A percentile compares a stretch with the other conserved stretches of the same genome.
Evolutionary conservation across 179 eudicot species (phyloP).

Genomic region (Gypsophila paniculata): DNA sequence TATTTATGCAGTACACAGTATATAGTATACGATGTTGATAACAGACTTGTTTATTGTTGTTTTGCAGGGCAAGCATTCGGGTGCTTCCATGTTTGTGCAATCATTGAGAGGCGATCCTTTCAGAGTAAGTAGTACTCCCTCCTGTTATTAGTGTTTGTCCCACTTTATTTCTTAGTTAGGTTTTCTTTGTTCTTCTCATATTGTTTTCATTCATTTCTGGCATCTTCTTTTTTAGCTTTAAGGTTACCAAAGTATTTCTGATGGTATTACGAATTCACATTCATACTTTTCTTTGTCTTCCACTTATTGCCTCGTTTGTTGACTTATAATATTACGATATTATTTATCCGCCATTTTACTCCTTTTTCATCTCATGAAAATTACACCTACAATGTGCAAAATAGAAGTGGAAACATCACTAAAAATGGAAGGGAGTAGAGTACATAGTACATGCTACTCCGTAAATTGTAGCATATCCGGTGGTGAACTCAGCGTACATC

Average conservation of each 20-base stretch:
- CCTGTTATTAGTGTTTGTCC: background rate
- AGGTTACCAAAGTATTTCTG: background rate
- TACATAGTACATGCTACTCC: background rate
- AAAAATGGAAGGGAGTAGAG: background rate
- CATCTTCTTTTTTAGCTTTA: background rate
- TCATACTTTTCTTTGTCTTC: background rate
- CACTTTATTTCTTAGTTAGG: background rate
- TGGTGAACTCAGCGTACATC: background rate
- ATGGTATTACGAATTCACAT: background rate
- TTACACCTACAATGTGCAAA: background rate
- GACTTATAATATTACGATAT: too few relatives aligned
- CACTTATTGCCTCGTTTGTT: background rate
- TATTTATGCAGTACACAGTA: too few relatives aligned
- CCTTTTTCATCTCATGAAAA: background rate
- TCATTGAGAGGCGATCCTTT: slow-evolving; percentile 93
- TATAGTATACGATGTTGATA: background rate
- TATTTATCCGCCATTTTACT: too few relatives aligned
- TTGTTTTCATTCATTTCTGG: background rate
- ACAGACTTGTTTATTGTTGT: background rate
- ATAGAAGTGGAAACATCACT: background rate
- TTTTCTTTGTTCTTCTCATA: background rate
- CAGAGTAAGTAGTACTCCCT: slow-evolving; percentile 39
- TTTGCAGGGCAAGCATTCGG: slow-evolving; percentile 67
- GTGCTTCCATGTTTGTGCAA: slow-evolving; percentile 82
- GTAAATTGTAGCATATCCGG: background rate